Percentiles rank a stretch among this genome's conserved stretches.
Evolutionary conservation across 1,139 yeast species (phyloP).

Genomic region (Debaryomyces sp.): DNA sequence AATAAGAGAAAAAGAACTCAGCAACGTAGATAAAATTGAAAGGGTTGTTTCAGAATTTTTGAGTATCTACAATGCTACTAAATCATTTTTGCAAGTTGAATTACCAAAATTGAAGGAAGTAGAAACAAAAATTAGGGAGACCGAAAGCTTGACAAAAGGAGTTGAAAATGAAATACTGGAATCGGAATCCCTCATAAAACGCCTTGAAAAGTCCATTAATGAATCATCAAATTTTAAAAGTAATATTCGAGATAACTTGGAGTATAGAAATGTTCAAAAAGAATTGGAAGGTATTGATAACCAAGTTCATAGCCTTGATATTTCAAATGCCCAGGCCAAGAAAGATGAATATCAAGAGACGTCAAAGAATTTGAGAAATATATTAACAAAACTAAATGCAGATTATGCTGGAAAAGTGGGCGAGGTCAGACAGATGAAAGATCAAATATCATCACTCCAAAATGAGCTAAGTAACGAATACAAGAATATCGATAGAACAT

Average conservation of each 20-base stretch:
- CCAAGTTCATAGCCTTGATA: constrained; percentile 38
- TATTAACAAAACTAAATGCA: constrained; percentile 61
- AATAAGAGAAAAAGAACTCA: constrained; percentile 5
- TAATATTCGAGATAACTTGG: constrained; percentile 44
- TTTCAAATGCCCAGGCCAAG: constrained; percentile 64
- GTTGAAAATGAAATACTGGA: constrained; percentile 7
- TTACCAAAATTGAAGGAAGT: constrained; percentile 23
- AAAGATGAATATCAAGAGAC: constrained; percentile 65
- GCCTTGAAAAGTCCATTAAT: constrained; percentile 32
- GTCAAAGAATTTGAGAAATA: constrained; percentile 55
- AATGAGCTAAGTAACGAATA: constrained; percentile 72
- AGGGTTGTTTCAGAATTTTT: constrained; percentile 10
- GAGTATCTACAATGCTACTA: constrained; percentile 1
- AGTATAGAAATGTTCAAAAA: constrained; percentile 31
- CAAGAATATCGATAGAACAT: constrained; percentile 61
- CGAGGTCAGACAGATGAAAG: constrained; percentile 80
- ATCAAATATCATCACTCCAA: constrained; percentile 60
- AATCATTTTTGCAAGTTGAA: constrained; percentile 14
- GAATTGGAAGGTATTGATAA: constrained; percentile 33
- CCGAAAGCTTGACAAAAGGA: constrained; percentile 23
- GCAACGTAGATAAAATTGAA: neutral
- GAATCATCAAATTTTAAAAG: constrained; percentile 41
- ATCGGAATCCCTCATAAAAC: constrained; percentile 18
- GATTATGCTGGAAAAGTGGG: constrained; percentile 80
- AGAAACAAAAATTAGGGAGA: constrained; percentile 35